Conservation (phyloP, 2,329 filamentous ascomycete species). For the Chaetomium olivaceum region DNA sequence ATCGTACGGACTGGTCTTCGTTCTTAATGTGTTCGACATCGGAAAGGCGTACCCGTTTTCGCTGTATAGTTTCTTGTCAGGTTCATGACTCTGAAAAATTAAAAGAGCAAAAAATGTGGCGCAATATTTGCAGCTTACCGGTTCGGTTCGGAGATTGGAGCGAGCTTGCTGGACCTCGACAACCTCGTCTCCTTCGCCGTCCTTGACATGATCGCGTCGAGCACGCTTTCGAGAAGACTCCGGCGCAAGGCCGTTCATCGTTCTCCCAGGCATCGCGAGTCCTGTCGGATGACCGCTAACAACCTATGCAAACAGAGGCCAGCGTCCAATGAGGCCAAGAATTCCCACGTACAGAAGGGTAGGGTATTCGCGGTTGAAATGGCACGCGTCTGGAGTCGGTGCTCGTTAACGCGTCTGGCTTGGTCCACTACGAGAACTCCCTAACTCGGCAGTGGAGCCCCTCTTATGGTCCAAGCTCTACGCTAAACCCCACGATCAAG, state of each 20-base stretch:
- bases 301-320: neutral
- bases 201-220: constrained; percentile 39
- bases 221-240: constrained; percentile 45
- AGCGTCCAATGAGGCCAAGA: neutral
- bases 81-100: neutral
- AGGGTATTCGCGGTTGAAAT: neutral
- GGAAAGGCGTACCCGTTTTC: constrained; percentile 45
- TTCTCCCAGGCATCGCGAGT: constrained; percentile 36
- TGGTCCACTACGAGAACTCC: neutral
- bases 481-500: constrained; percentile 12
- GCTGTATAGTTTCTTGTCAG: constrained; percentile 29
- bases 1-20: constrained; percentile 23
- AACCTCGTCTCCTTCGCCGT: constrained; percentile 39
- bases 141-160: constrained; percentile 43
- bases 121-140: constrained; percentile 38
- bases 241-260: constrained; percentile 31
- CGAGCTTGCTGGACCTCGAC: constrained; percentile 44
- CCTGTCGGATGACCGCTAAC: too few relatives aligned
- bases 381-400: neutral
- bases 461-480: constrained; percentile 1
- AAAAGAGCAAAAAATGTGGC: neutral
- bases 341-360: neutral
- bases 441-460: neutral
- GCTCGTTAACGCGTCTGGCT: neutral
- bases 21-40: constrained; percentile 29